Percentiles rank a stretch among this genome's conserved stretches.
Conservation (phyloP, 2,329 filamentous ascomycete species). For the Aspergillus nomiae region DNA sequence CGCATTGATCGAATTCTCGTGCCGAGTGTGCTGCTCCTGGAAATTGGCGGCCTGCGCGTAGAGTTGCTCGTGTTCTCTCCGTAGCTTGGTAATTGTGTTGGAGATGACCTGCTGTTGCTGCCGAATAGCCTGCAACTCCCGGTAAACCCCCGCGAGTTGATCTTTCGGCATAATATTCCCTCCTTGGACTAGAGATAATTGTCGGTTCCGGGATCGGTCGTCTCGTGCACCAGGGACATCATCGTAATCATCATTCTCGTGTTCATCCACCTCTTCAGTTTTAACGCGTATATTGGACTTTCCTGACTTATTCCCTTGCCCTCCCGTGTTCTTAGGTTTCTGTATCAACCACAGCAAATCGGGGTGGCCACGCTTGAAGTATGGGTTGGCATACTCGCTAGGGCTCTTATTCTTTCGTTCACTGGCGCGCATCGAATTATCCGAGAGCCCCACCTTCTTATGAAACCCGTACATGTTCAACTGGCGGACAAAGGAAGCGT, state of each 20-base stretch:
- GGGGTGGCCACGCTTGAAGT: conserved; percentile 89
- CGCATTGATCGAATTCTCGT: conserved; percentile 98
- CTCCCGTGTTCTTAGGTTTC: conserved; percentile 77
- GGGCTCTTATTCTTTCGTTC: conserved; percentile 97
- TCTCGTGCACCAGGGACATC: conserved; percentile 39
- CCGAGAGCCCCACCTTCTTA: conserved; percentile 80
- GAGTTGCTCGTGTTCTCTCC: conserved; percentile 82
- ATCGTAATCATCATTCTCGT: conserved; percentile 63
- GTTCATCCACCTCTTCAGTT: conserved; percentile 64
- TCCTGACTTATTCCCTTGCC: conserved; percentile 55
- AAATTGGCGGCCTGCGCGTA: conserved; percentile 87
- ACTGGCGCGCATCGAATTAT: conserved; percentile 96
- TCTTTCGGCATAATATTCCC: conserved; percentile 60
- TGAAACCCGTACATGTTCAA: conserved; percentile 68
- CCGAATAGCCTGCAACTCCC: conserved; percentile 79
- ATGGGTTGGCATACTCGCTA: conserved; percentile 96
- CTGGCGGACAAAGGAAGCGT: conserved; percentile 74
- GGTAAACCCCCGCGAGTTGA: conserved; percentile 75
- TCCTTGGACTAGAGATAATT: conserved; percentile 46
- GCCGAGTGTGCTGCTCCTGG: conserved; percentile 89
- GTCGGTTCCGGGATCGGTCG: conserved; percentile 38
- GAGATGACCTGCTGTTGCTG: conserved; percentile 86
- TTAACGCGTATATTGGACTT: conserved; percentile 43
- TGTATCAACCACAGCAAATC: conserved; percentile 95
- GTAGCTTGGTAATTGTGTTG: conserved; percentile 75